Evolutionary conservation across 2,329 filamentous ascomycete genomes (phyloP).

Genomic region (Cryphonectria parasitica): DNA sequence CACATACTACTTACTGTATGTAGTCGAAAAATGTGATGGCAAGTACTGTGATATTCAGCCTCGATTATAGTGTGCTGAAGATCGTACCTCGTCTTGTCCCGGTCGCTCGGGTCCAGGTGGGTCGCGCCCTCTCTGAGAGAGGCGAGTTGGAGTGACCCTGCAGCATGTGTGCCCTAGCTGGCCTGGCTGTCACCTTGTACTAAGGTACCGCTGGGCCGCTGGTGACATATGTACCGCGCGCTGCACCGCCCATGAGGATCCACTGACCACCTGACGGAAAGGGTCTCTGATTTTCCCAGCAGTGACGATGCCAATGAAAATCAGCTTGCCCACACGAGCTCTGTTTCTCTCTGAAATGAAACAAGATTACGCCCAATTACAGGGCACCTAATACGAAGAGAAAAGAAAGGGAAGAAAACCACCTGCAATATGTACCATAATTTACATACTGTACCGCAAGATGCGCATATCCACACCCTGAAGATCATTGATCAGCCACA

Average conservation of each 20-base stretch:
- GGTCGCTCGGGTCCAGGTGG: slow-evolving; percentile 1
- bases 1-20: neutral
- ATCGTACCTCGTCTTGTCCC: neutral
- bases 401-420: neutral
- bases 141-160: neutral
- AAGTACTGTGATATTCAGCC: neutral
- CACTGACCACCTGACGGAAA: neutral
- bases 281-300: neutral
- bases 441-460: neutral
- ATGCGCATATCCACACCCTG: neutral
- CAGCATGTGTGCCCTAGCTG: neutral
- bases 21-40: neutral
- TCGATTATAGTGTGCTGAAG: neutral
- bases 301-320: slow-evolving; percentile 8
- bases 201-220: too few species aligned
- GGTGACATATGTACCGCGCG: neutral
- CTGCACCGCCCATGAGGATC: neutral
- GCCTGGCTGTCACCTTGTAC: too few species aligned
- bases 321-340: neutral
- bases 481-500: neutral
- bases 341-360: neutral
- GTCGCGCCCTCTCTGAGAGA: neutral
- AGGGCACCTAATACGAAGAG: neutral
- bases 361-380: neutral
- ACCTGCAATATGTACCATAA: neutral